Conservation (phyloP, 345 rosid species). For the Acer negundo region DNA sequence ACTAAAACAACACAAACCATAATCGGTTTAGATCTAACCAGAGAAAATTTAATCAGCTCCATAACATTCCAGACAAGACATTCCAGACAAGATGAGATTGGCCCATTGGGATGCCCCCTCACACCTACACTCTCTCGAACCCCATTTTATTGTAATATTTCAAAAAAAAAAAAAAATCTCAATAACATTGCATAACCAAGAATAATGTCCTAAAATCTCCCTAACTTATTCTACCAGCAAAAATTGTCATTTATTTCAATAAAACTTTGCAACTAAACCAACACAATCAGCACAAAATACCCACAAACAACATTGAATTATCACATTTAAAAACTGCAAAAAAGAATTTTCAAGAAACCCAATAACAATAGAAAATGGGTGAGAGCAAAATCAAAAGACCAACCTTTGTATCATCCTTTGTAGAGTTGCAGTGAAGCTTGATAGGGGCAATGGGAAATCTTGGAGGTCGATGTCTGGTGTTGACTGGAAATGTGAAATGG, state of each 20-base stretch:
- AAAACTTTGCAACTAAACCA: neutral
- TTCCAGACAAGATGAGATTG: too few relatives aligned
- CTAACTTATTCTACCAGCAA: neutral
- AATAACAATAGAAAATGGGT: conserved; percentile 2
- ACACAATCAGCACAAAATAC: too few relatives aligned
- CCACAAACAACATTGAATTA: too few relatives aligned
- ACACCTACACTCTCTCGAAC: too few relatives aligned
- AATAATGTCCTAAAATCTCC: neutral
- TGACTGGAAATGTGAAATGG: neutral
- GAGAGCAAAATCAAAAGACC: conserved; percentile 9
- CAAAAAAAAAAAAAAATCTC: too few relatives aligned
- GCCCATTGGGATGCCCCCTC: too few relatives aligned
- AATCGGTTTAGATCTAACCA: too few relatives aligned
- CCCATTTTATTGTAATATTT: too few relatives aligned
- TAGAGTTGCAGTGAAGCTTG: conserved; percentile 36
- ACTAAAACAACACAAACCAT: too few relatives aligned
- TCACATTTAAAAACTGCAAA: too few relatives aligned
- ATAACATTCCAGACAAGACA: too few relatives aligned
- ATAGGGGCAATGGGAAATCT: conserved; percentile 20
- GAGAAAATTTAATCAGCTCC: neutral
- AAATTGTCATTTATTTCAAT: neutral
- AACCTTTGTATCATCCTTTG: conserved; percentile 33
- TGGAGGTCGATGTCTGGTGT: conserved; percentile 15
- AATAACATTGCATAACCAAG: neutral
- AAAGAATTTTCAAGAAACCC: too few relatives aligned